phyloP scores from a whole-genome alignment of 768 basidiomycete species.

The Guyanaporus albipodus region DNA sequence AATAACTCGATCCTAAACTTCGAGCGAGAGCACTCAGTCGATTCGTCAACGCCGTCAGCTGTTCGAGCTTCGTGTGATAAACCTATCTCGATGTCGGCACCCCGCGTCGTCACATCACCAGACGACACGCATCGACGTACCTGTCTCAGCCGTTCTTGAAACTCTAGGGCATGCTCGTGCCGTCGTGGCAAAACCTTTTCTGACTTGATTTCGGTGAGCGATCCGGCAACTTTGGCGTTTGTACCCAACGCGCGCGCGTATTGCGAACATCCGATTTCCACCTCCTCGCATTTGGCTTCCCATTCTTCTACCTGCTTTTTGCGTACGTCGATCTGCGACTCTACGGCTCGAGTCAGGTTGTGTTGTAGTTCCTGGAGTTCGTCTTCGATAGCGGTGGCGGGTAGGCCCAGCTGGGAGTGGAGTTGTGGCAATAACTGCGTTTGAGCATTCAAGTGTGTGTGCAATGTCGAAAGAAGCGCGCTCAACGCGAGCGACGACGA shows the following conservation, averaged over 20 bases:
- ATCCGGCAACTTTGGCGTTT: slow-evolving; percentile 61
- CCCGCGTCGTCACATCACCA: slow-evolving; percentile 19
- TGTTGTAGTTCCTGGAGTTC: slow-evolving; percentile 73
- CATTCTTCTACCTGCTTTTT: slow-evolving; percentile 76
- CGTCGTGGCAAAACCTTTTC: slow-evolving; percentile 70
- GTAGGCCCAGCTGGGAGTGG: slow-evolving; percentile 81
- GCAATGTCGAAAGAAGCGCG: slow-evolving; percentile 69
- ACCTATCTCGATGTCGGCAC: slow-evolving; percentile 35
- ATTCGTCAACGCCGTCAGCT: slow-evolving; percentile 64
- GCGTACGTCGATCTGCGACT: slow-evolving; percentile 63
- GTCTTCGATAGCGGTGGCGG: slow-evolving; percentile 73
- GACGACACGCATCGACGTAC: slow-evolving; percentile 37
- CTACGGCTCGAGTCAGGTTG: slow-evolving; percentile 71
- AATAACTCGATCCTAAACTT: slow-evolving; percentile 60
- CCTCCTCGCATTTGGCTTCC: slow-evolving; percentile 55
- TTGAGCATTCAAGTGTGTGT: slow-evolving; percentile 75
- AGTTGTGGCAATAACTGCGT: slow-evolving; percentile 78
- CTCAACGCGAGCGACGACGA: slow-evolving; percentile 45
- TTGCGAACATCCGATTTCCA: slow-evolving; percentile 62
- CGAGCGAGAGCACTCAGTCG: slow-evolving; percentile 57
- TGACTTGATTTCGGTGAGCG: slow-evolving; percentile 64
- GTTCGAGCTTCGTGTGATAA: slow-evolving; percentile 76
- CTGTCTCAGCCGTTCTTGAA: slow-evolving; percentile 78
- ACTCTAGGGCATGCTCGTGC: slow-evolving; percentile 61
- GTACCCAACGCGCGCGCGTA: slow-evolving; percentile 71